Evolutionary conservation across 495 filamentous ascomycete species (phyloP), one percentile per base, ranked within the genome.

Genomic region (Chaetomium cochliodes): DNA sequence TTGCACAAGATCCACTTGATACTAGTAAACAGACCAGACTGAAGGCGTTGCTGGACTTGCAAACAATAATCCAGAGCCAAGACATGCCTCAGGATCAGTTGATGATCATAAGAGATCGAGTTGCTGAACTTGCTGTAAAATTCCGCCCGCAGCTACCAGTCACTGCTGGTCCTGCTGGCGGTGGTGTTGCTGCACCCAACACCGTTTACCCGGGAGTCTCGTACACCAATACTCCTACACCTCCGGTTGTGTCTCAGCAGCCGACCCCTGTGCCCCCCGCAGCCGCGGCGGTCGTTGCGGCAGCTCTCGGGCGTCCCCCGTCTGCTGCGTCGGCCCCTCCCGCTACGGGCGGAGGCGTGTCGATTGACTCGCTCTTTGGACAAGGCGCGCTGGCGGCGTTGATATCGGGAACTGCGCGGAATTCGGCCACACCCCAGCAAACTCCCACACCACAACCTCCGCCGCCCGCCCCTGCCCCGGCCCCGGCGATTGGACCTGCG

Each of bases 41-140:
- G 71, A 90, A 93, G 75, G 92, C 93, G 22, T 83, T 98, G 68
- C 77, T 96, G 75, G 91, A 93, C 75, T 84, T 98, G 66, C 89
- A 97, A 78, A 84, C 75, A 53, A 87, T 96, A 70, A 78, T 98
- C 76, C 84, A 89, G 71, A 87, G 81, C 67, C 90, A 91, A 72
- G 85, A 91, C 69, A 84, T 96, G 70, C 86, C 90, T 53, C 88
- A 86, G 72, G 86, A 92, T 68, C 87, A 96, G 78, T 81, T 97
- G 68, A 86, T 86, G 74, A 81, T 88, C 72, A 87, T 96, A 69
- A 87, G 87, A 73, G 86, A 91, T 69, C 88, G 92, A 81, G 85
- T 97, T 68, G 82, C 87, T 68, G 84, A 86, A 67, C 83, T 96
- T 69, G 82, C 83, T 67, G 80, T 84, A 76, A 82, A 78, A 63